A percentile compares a stretch with the other conserved stretches of the same genome.
Conservation (phyloP, 139 green algal species). For the Haematococcus lacustris region DNA sequence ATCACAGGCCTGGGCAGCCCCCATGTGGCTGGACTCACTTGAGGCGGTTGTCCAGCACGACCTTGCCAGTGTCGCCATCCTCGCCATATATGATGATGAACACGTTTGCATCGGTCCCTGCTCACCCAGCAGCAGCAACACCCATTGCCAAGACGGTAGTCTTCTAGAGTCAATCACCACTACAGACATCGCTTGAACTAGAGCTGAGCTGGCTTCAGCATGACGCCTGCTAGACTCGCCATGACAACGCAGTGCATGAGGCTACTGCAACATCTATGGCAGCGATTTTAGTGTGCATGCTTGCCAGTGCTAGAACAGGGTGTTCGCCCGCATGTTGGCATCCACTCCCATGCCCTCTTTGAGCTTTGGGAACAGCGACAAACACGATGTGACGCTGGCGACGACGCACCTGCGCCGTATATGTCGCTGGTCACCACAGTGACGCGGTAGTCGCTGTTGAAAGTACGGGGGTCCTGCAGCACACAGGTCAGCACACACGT, state of each 20-base stretch:
- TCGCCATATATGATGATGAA: slow-evolving; percentile 49
- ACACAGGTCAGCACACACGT: not conserved
- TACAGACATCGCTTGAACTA: too few species aligned
- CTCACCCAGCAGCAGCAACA: too few species aligned
- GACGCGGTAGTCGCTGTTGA: slow-evolving; percentile 36
- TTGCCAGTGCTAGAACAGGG: too few species aligned
- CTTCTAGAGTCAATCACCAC: not conserved
- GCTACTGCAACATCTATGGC: too few species aligned
- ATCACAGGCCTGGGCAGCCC: too few species aligned
- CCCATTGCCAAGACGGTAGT: not conserved
- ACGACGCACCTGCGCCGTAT: slow-evolving; percentile 26
- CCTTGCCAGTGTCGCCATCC: slow-evolving; percentile 24
- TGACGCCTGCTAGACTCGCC: too few species aligned
- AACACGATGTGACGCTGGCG: not conserved
- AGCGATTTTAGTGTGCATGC: too few species aligned
- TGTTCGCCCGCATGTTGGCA: not conserved
- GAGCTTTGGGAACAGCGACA: not conserved
- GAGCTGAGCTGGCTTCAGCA: too few species aligned
- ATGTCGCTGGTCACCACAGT: slow-evolving; percentile 32
- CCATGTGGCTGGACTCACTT: too few species aligned
- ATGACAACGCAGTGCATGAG: too few species aligned
- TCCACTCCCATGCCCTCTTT: not conserved
- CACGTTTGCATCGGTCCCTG: slow-evolving; percentile 60
- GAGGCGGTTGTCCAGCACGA: slow-evolving; percentile 23
- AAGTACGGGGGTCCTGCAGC: slow-evolving; percentile 23